These are phyloP conservation scores for Solanum etuberosum DNA, from an alignment of 257 asterid genomes.

Conservation along the genomic window DNA sequence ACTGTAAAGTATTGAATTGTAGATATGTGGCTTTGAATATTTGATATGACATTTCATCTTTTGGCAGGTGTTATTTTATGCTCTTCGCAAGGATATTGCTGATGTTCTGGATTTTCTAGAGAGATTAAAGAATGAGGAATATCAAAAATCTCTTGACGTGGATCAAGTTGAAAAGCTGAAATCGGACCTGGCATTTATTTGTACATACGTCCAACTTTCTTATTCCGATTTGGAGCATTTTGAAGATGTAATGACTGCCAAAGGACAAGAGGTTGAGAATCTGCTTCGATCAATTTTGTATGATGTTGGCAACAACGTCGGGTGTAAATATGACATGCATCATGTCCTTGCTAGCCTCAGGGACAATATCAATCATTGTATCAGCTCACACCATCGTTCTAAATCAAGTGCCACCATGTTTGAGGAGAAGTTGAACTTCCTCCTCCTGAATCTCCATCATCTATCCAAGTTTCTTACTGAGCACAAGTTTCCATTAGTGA, in stretches of 20 bases:
- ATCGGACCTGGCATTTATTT: neutral
- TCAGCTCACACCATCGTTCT: neutral
- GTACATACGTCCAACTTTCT: neutral
- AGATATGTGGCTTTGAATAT: too few species aligned
- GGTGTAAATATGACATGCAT: neutral
- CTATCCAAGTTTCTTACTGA: neutral
- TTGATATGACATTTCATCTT: too few species aligned
- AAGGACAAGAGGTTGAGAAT: too few species aligned
- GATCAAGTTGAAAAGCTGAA: neutral
- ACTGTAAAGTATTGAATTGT: too few species aligned
- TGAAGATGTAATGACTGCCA: too few species aligned
- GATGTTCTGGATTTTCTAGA: neutral
- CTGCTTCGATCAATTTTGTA: too few species aligned
- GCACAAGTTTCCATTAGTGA: neutral
- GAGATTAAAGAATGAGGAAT: neutral
- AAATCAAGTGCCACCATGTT: neutral
- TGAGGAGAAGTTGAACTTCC: neutral
- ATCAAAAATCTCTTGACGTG: neutral
- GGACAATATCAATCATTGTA: neutral
- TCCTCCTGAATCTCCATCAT: neutral
- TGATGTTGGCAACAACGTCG: too few species aligned
- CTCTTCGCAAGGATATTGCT: too few species aligned
- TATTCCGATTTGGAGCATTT: neutral
- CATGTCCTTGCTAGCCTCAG: neutral
- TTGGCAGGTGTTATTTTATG: too few species aligned